Evolutionary conservation across 352 stramenopile species (phyloP).

Genomic region (Globisporangium viniferum): DNA sequence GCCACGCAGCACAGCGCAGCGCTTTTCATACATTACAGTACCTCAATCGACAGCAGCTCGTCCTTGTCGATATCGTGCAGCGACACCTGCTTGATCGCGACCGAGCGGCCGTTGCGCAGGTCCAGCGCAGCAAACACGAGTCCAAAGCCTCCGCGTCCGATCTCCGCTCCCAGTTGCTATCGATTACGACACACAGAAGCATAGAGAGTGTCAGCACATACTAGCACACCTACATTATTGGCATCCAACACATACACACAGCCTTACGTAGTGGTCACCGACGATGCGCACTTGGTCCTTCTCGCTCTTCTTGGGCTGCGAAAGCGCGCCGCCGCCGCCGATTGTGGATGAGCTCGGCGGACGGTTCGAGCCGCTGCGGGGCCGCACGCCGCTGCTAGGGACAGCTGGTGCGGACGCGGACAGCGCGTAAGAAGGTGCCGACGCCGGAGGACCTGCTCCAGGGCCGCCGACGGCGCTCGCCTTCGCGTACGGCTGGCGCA

Average conservation of each 20-base stretch:
- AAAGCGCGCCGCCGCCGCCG: not conserved
- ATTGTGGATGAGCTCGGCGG: not conserved
- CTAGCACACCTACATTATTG: not conserved
- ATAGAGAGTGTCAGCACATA: not conserved
- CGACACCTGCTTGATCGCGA: constrained; percentile 87
- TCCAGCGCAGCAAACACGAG: constrained; percentile 89
- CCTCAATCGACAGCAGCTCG: constrained; percentile 78
- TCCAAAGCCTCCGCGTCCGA: constrained; percentile 90
- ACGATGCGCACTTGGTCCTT: constrained; percentile 69
- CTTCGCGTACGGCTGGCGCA: not conserved
- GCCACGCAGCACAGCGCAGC: not conserved
- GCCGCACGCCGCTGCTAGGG: constrained; percentile 3
- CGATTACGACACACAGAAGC: not conserved
- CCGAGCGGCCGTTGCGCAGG: constrained; percentile 73
- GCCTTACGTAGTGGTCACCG: constrained; percentile 69
- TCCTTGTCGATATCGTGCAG: constrained; percentile 83
- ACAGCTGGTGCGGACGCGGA: not conserved
- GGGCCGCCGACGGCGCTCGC: not conserved
- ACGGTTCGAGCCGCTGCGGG: constrained; percentile 14
- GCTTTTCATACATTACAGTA: constrained; percentile 12
- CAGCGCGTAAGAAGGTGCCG: not conserved
- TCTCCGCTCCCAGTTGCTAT: constrained; percentile 90
- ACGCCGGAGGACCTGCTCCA: not conserved
- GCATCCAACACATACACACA: not conserved
- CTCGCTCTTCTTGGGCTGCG: constrained; percentile 21